Conservation (phyloP, 805 yeast genomes). For the Metschnikowia aberdeeniae region DNA sequence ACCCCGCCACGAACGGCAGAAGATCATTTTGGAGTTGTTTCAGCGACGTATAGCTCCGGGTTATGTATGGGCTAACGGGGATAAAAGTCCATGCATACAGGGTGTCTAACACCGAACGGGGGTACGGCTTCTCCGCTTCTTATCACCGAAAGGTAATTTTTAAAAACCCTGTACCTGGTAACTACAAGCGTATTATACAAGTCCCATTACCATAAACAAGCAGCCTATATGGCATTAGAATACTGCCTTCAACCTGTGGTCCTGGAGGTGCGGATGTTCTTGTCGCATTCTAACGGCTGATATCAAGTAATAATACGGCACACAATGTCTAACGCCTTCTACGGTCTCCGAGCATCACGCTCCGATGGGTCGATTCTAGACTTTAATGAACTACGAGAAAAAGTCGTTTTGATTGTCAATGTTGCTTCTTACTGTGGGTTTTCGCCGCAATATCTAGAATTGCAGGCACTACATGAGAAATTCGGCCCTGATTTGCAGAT, state of each 20-base stretch:
- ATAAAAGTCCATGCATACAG: too few species aligned
- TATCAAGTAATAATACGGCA: neutral
- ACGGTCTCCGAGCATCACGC: constrained; percentile 1
- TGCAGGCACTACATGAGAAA: constrained; percentile 64
- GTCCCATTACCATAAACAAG: too few species aligned
- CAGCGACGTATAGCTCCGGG: neutral
- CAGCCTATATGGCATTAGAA: too few species aligned
- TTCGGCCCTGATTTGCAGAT: constrained; percentile 57
- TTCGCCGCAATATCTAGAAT: constrained; percentile 47
- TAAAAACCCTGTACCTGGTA: too few species aligned
- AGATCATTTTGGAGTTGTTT: too few species aligned
- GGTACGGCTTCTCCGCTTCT: too few species aligned
- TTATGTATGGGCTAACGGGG: too few species aligned
- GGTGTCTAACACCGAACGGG: too few species aligned
- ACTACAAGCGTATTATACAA: too few species aligned
- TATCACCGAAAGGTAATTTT: too few species aligned
- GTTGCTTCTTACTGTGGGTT: constrained; percentile 22
- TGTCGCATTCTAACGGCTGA: neutral
- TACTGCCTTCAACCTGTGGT: too few species aligned
- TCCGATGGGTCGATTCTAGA: constrained; percentile 5
- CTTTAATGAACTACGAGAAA: constrained; percentile 15
- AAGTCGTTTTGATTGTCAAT: constrained; percentile 25
- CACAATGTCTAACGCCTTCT: constrained; percentile 3
- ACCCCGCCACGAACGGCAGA: too few species aligned
- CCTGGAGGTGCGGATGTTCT: neutral